Conservation (phyloP, 768 basidiomycete species). For the Suillus luteus region DNA sequence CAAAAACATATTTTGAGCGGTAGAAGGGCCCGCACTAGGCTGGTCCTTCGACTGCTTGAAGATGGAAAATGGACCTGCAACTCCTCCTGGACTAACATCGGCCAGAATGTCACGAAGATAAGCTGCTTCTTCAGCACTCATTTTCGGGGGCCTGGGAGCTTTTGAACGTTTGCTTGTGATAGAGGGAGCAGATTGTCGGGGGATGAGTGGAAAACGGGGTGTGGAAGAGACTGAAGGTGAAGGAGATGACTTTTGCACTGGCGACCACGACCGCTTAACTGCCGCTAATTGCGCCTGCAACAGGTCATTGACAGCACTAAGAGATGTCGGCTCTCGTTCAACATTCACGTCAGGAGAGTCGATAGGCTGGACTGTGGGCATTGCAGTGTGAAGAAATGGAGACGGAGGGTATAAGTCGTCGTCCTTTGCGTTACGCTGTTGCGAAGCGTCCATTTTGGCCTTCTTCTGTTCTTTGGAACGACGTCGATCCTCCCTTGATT, state of each 20-base stretch:
- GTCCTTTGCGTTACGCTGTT: conserved; percentile 34
- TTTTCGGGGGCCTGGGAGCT: conserved; percentile 55
- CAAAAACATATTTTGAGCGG: conserved; percentile 29
- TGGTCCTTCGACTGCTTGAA: conserved; percentile 43
- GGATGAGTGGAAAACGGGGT: conserved; percentile 26
- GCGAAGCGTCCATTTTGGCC: conserved; percentile 30
- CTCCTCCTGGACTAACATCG: conserved; percentile 50
- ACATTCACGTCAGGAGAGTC: conserved; percentile 11
- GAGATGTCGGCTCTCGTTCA: conserved; percentile 25
- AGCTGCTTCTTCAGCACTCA: conserved; percentile 55
- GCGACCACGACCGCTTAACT: conserved; percentile 29
- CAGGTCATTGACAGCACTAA: conserved; percentile 29
- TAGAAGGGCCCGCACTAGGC: conserved; percentile 19
- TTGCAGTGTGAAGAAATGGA: conserved; percentile 14
- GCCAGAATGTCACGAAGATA: conserved; percentile 73
- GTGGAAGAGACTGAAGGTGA: conserved; percentile 23
- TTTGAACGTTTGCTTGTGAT: conserved; percentile 38
- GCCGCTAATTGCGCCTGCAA: conserved; percentile 27
- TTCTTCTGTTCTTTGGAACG: conserved; percentile 38
- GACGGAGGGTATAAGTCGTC: conserved; percentile 10
- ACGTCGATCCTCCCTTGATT: conserved; percentile 29
- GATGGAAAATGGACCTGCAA: conserved; percentile 50
- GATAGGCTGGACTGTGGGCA: conserved; percentile 7
- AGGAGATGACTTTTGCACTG: conserved; percentile 22
- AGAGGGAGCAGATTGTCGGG: conserved; percentile 31